phyloP scores from a whole-genome alignment of 2,329 filamentous ascomycete species.

The Penicillium sp. region DNA sequence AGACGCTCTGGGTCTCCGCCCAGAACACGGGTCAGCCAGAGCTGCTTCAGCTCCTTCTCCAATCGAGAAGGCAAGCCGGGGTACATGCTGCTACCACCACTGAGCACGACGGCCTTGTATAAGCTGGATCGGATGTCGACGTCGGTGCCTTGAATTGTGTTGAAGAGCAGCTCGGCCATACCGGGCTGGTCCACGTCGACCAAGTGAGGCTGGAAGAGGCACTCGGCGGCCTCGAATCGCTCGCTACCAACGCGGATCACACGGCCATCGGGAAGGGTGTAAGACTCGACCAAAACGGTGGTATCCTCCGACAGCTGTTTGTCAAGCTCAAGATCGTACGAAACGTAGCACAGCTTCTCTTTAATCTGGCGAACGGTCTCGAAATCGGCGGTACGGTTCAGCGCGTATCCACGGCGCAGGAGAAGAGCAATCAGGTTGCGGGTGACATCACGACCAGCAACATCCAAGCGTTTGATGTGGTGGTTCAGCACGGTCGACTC shows the following conservation, averaged over 20 bases:
- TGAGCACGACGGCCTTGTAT: slow-evolving; percentile 96
- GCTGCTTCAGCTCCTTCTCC: slow-evolving; percentile 98
- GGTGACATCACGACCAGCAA: slow-evolving; percentile 96
- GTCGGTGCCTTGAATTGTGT: slow-evolving; percentile 94
- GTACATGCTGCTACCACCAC: slow-evolving; percentile 98
- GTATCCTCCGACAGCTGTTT: slow-evolving; percentile 96
- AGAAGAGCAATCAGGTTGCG: slow-evolving; percentile 95
- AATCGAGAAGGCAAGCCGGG: slow-evolving; percentile 88
- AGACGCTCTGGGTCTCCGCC: slow-evolving; percentile 88
- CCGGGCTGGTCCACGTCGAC: slow-evolving; percentile 97
- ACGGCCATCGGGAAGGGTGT: slow-evolving; percentile 93
- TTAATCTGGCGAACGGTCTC: slow-evolving; percentile 99
- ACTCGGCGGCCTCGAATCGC: slow-evolving; percentile 96
- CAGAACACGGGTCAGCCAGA: slow-evolving; percentile 92
- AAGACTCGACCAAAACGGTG: slow-evolving; percentile 93
- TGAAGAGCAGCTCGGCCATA: slow-evolving; percentile 96
- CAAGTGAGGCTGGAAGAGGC: slow-evolving; percentile 95
- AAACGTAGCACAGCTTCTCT: slow-evolving; percentile 99
- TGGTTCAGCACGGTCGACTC: slow-evolving; percentile 98
- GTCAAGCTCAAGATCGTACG: slow-evolving; percentile 95
- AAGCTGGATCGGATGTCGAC: slow-evolving; percentile 91
- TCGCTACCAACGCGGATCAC: slow-evolving; percentile 96
- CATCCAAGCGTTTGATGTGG: slow-evolving; percentile 87
- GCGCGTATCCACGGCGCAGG: slow-evolving; percentile 87
- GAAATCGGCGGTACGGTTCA: slow-evolving; percentile 98